These are phyloP conservation scores for Phanerochaete carnosa DNA, from an alignment of 768 basidiomycete genomes.

Conservation along the genomic window DNA sequence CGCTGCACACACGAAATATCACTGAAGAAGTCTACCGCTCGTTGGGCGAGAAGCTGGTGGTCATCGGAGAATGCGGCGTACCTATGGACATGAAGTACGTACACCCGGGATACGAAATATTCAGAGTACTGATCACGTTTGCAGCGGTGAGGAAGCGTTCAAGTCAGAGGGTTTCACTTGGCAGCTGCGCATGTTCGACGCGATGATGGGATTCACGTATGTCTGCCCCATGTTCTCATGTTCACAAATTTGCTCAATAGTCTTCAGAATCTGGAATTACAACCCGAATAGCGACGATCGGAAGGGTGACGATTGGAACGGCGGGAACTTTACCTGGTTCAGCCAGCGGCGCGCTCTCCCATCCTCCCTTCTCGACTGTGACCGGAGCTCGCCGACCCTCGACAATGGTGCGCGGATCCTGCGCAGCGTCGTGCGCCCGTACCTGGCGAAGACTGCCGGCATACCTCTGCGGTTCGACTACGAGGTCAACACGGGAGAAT, in stretches of 20 bases:
- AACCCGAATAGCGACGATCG: conserved; percentile 83
- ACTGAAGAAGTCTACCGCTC: conserved; percentile 63
- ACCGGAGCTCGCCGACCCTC: conserved; percentile 62
- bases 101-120: too few relatives aligned
- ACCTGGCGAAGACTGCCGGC: conserved; percentile 87
- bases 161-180: conserved; percentile 67
- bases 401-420: conserved; percentile 85
- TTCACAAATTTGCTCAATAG: background rate
- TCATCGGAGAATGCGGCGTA: conserved; percentile 91
- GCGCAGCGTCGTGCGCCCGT: conserved; percentile 80
- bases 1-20: conserved; percentile 77
- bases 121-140: background rate
- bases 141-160: conserved; percentile 71
- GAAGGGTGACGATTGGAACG: conserved; percentile 88
- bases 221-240: conserved; percentile 32
- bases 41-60: conserved; percentile 78
- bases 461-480: conserved; percentile 73
- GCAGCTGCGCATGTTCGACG: conserved; percentile 95
- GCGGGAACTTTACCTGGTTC: conserved; percentile 98
- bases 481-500: conserved; percentile 70
- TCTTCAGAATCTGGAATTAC: conserved; percentile 85
- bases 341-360: conserved; percentile 57
- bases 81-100: conserved; percentile 97
- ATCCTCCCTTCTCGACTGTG: conserved; percentile 48
- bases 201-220: conserved; percentile 87